Conservation (phyloP, 2,329 filamentous ascomycete species). For the Colletotrichum musae region DNA sequence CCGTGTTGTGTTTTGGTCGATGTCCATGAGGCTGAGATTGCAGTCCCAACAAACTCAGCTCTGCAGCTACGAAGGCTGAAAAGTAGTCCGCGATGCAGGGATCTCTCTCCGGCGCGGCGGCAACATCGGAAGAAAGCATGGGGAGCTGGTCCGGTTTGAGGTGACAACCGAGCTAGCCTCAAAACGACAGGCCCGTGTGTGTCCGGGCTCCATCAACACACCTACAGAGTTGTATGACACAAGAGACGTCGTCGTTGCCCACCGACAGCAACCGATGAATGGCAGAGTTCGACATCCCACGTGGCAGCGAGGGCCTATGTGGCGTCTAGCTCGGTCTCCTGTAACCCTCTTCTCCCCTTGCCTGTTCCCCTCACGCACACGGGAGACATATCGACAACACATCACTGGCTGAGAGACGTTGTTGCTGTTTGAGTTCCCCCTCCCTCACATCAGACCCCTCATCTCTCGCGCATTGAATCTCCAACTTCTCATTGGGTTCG, state of each 20-base stretch:
- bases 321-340: constrained; percentile 18
- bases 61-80: constrained; percentile 35
- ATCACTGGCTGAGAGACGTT: constrained; percentile 3
- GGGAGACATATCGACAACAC: background rate
- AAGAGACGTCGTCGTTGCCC: background rate
- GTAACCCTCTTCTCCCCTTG: background rate
- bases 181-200: constrained; percentile 3
- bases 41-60: constrained; percentile 40
- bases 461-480: constrained; percentile 26
- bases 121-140: constrained; percentile 38
- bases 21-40: constrained; percentile 35
- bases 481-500: constrained; percentile 28
- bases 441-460: constrained; percentile 2
- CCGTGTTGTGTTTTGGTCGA: background rate
- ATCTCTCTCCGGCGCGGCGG: constrained; percentile 17
- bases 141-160: constrained; percentile 39
- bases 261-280: constrained; percentile 20
- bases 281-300: constrained; percentile 30
- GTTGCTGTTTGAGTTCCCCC: constrained; percentile 23
- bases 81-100: constrained; percentile 25
- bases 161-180: constrained; percentile 37
- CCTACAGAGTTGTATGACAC: too few species aligned
- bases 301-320: constrained; percentile 25
- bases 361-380: background rate
- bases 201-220: constrained; percentile 15